Conservation (phyloP, 2,329 filamentous ascomycete genomes). For the Clarireedia hainanense region DNA sequence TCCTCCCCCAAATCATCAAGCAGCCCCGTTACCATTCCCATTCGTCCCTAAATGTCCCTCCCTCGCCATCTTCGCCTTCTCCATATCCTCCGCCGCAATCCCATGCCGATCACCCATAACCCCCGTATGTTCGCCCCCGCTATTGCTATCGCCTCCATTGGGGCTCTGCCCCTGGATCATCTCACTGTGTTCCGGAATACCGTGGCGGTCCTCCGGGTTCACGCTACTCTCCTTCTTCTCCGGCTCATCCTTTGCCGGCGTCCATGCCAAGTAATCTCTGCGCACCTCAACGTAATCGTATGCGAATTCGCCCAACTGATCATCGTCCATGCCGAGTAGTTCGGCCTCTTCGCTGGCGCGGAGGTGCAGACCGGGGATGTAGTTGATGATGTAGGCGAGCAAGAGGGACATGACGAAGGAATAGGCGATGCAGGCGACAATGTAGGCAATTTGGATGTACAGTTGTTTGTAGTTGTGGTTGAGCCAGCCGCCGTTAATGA, state of each 20-base stretch:
- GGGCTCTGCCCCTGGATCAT: constrained; percentile 45
- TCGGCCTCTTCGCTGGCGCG: constrained; percentile 76
- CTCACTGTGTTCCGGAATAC: constrained; percentile 61
- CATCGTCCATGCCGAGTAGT: constrained; percentile 81
- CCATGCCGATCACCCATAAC: constrained; percentile 45
- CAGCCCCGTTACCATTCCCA: not conserved
- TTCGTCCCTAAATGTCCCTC: not conserved
- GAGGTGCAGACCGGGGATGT: constrained; percentile 69
- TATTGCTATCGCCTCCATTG: not conserved
- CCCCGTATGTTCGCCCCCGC: constrained; percentile 31
- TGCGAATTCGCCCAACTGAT: constrained; percentile 83
- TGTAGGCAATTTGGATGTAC: constrained; percentile 74
- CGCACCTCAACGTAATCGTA: constrained; percentile 88
- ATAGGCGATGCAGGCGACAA: constrained; percentile 58
- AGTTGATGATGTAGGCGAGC: constrained; percentile 67
- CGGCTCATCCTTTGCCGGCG: constrained; percentile 62
- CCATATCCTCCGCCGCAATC: constrained; percentile 37
- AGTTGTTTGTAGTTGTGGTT: constrained; percentile 67
- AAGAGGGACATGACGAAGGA: constrained; percentile 66
- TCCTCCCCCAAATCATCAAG: not conserved
- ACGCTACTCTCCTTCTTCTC: constrained; percentile 43
- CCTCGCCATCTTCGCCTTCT: constrained; percentile 20
- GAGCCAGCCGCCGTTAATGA: constrained; percentile 59
- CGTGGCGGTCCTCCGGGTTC: constrained; percentile 59
- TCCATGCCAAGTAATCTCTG: constrained; percentile 83